Evolutionary conservation across 2,329 filamentous ascomycete species (phyloP).

Genomic region (Hypoxylon sp.): DNA sequence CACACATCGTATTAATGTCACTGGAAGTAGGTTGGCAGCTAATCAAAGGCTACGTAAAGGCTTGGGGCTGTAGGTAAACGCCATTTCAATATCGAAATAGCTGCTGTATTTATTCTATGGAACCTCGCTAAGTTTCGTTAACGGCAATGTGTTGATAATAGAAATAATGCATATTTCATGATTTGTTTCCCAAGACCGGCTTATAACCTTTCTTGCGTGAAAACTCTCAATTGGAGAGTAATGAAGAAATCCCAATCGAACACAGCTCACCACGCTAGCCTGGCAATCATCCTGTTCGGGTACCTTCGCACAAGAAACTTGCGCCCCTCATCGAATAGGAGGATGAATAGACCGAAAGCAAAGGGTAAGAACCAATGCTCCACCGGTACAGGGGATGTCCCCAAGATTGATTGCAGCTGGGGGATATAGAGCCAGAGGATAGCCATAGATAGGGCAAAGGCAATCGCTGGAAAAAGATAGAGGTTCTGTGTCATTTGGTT

Average conservation of each 20-base stretch:
- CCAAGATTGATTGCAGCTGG: conserved; percentile 71
- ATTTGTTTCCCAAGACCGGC: too few relatives aligned
- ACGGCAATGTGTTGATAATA: too few relatives aligned
- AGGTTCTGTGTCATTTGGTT: conserved; percentile 76
- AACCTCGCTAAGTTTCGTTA: too few relatives aligned
- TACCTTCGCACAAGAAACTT: conserved; percentile 74
- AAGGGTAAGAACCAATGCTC: conserved; percentile 85
- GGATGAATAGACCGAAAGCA: conserved; percentile 74
- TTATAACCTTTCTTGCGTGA: background rate
- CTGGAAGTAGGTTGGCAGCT: too few relatives aligned
- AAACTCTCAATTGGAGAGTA: background rate
- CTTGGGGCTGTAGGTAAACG: too few relatives aligned
- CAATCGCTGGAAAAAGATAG: conserved; percentile 78
- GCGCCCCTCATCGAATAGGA: conserved; percentile 76
- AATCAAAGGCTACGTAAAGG: too few relatives aligned
- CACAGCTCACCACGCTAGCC: conserved; percentile 71
- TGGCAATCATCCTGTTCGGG: conserved; percentile 70
- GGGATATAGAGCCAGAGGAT: conserved; percentile 81
- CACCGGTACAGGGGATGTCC: conserved; percentile 74
- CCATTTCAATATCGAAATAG: too few relatives aligned
- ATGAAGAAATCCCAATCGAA: background rate
- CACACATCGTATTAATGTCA: too few relatives aligned
- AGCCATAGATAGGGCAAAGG: conserved; percentile 77
- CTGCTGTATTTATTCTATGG: too few relatives aligned
- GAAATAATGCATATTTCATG: too few relatives aligned